A percentile compares a stretch with the other conserved stretches of the same genome.
Evolutionary conservation across 352 stramenopile genomes (phyloP).

Genomic region (Phytopythium helicoides): DNA sequence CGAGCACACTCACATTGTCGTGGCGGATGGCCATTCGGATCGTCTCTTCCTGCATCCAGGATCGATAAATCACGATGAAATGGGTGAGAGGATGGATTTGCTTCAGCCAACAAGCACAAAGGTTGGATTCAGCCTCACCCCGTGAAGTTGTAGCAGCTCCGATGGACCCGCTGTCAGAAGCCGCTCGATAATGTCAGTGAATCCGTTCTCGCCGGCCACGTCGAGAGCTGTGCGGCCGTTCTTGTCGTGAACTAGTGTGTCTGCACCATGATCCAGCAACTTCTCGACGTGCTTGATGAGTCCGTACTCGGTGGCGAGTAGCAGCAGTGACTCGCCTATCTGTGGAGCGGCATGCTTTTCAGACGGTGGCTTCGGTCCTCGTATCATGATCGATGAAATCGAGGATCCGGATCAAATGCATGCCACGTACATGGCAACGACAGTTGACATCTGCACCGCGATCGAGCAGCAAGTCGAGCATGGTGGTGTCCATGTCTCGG

Average conservation of each 20-base stretch:
- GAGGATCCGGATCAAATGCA: too few relatives aligned
- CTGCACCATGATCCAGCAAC: slow-evolving; percentile 30
- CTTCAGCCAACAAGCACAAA: too few relatives aligned
- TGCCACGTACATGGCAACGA: slow-evolving; percentile 18
- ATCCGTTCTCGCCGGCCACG: slow-evolving; percentile 40
- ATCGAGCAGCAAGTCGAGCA: slow-evolving; percentile 33
- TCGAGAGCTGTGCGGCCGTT: slow-evolving; percentile 31
- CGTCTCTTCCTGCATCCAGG: too few relatives aligned
- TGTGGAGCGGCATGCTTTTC: neutral
- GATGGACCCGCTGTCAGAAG: slow-evolving; percentile 12
- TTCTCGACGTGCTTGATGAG: slow-evolving; percentile 48
- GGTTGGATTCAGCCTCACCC: too few relatives aligned
- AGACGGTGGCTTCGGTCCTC: too few relatives aligned
- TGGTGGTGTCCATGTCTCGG: slow-evolving; percentile 40
- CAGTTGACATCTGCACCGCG: slow-evolving; percentile 28
- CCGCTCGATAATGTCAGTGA: slow-evolving; percentile 30
- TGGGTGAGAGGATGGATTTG: neutral
- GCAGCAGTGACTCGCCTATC: slow-evolving; percentile 34
- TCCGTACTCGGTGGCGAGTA: slow-evolving; percentile 33
- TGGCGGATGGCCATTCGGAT: too few relatives aligned
- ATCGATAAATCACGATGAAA: too few relatives aligned
- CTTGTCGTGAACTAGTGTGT: slow-evolving; percentile 19
- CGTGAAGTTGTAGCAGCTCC: slow-evolving; percentile 8
- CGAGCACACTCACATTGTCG: too few relatives aligned
- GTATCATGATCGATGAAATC: too few relatives aligned